Percentiles rank a stretch among this genome's conserved stretches.
phyloP scores from a whole-genome alignment of 345 rosid genomes.

The Camelina sativa region DNA sequence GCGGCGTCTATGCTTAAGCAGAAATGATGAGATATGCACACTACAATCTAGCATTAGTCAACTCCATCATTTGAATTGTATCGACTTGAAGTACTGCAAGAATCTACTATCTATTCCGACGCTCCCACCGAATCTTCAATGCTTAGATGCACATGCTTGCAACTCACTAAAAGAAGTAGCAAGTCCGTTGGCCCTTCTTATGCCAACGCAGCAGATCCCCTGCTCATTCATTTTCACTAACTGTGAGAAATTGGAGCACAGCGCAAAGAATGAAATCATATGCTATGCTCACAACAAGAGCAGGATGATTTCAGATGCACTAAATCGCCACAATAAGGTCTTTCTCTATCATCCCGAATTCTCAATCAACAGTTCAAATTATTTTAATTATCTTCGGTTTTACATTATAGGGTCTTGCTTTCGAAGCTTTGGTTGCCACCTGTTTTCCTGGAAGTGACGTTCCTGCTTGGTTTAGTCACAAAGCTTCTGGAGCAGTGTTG shows the following conservation, averaged over 20 bases:
- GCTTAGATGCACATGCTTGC: not conserved
- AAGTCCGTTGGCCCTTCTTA: not conserved
- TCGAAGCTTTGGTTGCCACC: conserved; percentile 11
- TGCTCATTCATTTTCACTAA: too few species aligned
- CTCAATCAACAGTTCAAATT: not conserved
- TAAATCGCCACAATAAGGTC: not conserved
- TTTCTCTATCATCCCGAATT: not conserved
- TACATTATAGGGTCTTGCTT: not conserved
- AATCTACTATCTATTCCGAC: not conserved
- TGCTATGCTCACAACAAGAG: not conserved
- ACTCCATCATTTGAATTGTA: conserved; percentile 6
- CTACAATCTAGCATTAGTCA: conserved; percentile 8
- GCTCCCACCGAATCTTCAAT: not conserved
- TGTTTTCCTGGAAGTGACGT: conserved; percentile 8
- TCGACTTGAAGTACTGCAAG: conserved; percentile 20
- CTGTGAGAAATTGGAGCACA: too few species aligned
- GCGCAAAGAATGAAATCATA: too few species aligned
- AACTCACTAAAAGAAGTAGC: not conserved
- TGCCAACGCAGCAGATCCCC: not conserved
- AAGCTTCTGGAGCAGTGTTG: not conserved
- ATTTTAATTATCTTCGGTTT: not conserved
- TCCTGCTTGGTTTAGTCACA: not conserved
- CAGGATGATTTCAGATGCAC: not conserved
- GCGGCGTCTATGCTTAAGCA: conserved; percentile 16
- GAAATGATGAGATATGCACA: not conserved